Evolutionary conservation across 345 rosid species (phyloP).

Genomic region (Brassica rapa): DNA sequence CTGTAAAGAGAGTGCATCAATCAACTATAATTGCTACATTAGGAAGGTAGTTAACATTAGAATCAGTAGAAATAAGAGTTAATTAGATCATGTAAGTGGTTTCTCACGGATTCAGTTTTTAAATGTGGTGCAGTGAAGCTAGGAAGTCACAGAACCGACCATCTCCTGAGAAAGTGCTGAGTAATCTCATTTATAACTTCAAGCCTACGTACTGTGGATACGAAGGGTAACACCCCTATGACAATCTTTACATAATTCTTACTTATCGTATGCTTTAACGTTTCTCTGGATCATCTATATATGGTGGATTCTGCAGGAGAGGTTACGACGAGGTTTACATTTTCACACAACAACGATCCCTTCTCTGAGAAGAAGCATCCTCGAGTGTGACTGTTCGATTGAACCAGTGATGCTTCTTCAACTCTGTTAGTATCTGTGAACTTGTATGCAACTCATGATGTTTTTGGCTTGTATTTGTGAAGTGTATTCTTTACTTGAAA

Average conservation of each 20-base stretch:
- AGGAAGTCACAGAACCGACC: slow-evolving; percentile 82
- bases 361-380: slow-evolving; percentile 17
- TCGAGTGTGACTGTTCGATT: not conserved
- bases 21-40: not conserved
- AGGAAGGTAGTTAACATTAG: not conserved
- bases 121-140: slow-evolving; percentile 67
- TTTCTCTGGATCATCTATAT: not conserved
- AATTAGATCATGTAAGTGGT: not conserved
- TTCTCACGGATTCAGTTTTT: not conserved
- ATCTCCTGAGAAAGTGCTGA: slow-evolving; percentile 58
- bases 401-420: slow-evolving; percentile 9
- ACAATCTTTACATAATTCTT: not conserved
- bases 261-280: not conserved
- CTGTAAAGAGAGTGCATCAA: not conserved
- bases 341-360: slow-evolving; percentile 48
- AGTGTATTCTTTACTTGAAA: not conserved
- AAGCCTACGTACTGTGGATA: slow-evolving; percentile 83
- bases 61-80: not conserved
- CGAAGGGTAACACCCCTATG: slow-evolving; percentile 62
- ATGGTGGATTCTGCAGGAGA: slow-evolving; percentile 51
- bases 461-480: slow-evolving; percentile 6
- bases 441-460: not conserved
- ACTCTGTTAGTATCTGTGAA: slow-evolving; percentile 1
- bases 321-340: slow-evolving; percentile 90
- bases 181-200: slow-evolving; percentile 77